A percentile compares a stretch with the other conserved stretches of the same genome.
Evolutionary conservation across 192 early-diverging fungal genomes (phyloP).

Genomic region (Mortierella hygrophila): DNA sequence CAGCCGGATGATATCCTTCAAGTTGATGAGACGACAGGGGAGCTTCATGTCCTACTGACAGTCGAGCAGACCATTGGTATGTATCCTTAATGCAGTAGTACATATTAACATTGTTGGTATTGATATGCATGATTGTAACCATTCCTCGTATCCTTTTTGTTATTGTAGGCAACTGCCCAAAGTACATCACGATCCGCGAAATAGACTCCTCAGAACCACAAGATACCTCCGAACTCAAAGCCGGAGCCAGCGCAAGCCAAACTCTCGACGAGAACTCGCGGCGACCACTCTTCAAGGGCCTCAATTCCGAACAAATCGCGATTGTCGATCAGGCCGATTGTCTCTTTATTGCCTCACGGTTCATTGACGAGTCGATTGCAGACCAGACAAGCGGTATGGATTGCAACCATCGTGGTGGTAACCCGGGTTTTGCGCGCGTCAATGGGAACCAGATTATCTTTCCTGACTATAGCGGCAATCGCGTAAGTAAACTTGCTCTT

Average conservation of each 20-base stretch:
- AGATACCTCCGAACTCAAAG: background rate
- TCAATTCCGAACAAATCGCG: conserved; percentile 8
- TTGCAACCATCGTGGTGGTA: conserved; percentile 50
- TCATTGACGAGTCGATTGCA: conserved; percentile 36
- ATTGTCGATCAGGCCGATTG: conserved; percentile 36
- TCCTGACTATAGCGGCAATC: conserved; percentile 53
- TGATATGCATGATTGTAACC: background rate
- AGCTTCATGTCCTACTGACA: conserved; percentile 35
- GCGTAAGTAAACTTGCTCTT: conserved; percentile 13
- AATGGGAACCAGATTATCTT: conserved; percentile 16
- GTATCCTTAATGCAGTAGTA: background rate
- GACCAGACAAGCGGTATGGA: conserved; percentile 55
- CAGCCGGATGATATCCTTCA: conserved; percentile 10
- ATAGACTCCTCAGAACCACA: background rate
- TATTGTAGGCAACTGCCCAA: conserved; percentile 39
- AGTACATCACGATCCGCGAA: conserved; percentile 47
- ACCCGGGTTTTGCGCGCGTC: conserved; percentile 34
- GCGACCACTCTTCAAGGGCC: background rate
- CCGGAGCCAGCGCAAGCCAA: background rate
- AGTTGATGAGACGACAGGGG: conserved; percentile 16
- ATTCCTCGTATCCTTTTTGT: background rate
- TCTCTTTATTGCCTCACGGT: conserved; percentile 37
- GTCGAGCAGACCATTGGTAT: conserved; percentile 50
- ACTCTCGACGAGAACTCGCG: background rate
- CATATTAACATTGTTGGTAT: background rate